Evolutionary conservation across 2,329 filamentous ascomycete genomes (phyloP).

Genomic region (Thielaviopsis euricoi): DNA sequence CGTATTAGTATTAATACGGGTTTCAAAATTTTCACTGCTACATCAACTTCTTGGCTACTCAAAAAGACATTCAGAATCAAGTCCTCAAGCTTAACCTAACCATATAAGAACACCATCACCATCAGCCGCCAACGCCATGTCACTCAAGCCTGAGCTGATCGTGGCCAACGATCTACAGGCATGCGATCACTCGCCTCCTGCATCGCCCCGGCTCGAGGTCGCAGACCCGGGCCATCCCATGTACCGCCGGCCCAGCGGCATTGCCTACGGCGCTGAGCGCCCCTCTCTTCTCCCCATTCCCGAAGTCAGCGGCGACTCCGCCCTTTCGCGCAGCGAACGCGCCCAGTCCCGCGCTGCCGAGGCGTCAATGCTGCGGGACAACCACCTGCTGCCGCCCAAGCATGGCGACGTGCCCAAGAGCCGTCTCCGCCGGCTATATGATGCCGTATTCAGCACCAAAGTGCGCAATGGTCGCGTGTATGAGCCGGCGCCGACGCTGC

Average conservation of each 20-base stretch:
- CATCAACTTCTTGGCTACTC: too few relatives aligned
- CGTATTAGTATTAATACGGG: too few relatives aligned
- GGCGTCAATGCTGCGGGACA: slow-evolving; percentile 45
- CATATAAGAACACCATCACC: too few relatives aligned
- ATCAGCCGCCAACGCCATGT: slow-evolving; percentile 5
- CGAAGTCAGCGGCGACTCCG: slow-evolving; percentile 27
- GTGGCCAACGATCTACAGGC: slow-evolving; percentile 23
- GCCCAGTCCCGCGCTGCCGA: slow-evolving; percentile 41
- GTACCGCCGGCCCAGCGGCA: slow-evolving; percentile 64
- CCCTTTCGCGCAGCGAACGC: slow-evolving; percentile 37
- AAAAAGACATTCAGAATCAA: too few relatives aligned
- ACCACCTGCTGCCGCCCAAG: slow-evolving; percentile 48
- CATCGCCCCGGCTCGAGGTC: slow-evolving; percentile 16
- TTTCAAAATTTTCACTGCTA: too few relatives aligned
- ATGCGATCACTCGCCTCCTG: slow-evolving; percentile 13
- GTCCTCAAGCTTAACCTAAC: too few relatives aligned
- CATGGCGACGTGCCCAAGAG: slow-evolving; percentile 14
- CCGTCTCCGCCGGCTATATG: slow-evolving; percentile 25
- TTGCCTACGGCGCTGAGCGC: slow-evolving; percentile 55
- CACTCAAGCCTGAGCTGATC: slow-evolving; percentile 18
- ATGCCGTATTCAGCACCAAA: slow-evolving; percentile 39
- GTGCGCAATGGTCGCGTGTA: slow-evolving; percentile 10
- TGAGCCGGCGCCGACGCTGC: neutral
- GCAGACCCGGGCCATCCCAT: slow-evolving; percentile 28
- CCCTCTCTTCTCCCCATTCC: slow-evolving; percentile 45